Percentiles rank a stretch among this genome's conserved stretches.
These are phyloP conservation scores for Diaporthe helianthi DNA, from an alignment of 2,329 filamentous ascomycete genomes.

Conservation along the genomic window DNA sequence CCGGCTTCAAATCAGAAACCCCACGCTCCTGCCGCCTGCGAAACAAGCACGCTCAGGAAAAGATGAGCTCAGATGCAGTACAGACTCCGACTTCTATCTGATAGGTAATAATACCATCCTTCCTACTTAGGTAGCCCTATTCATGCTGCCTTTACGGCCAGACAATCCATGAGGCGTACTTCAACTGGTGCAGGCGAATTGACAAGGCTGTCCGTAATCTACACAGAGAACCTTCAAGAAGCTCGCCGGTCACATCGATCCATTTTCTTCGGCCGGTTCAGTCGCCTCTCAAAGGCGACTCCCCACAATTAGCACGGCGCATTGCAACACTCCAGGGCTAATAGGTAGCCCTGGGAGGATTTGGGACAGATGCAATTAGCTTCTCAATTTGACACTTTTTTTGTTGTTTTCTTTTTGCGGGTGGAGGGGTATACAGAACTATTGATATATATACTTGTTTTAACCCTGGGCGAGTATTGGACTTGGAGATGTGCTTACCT, in stretches of 20 bases:
- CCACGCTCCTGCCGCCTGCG: background rate
- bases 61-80: constrained; percentile 24
- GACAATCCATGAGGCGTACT: background rate
- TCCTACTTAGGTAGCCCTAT: background rate
- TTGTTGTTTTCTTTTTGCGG: too few species aligned
- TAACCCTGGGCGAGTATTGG: too few species aligned
- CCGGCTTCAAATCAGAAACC: background rate
- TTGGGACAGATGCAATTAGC: background rate
- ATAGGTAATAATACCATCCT: constrained; percentile 6
- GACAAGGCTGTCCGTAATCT: background rate
- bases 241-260: background rate
- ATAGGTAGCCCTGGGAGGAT: background rate
- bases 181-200: background rate
- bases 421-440: too few species aligned
- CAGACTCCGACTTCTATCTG: constrained; percentile 25
- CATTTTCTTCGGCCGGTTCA: background rate
- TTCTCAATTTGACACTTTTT: too few species aligned
- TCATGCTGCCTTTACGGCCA: background rate
- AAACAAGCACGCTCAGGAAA: background rate
- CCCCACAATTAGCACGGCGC: background rate
- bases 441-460: too few species aligned
- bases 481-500: too few species aligned
- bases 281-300: background rate
- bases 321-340: too few species aligned
- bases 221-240: background rate